Percentiles rank a stretch among this genome's conserved stretches.
Evolutionary conservation across 1,284 basidiomycete species (phyloP).

Genomic region (Malassezia furfur): DNA sequence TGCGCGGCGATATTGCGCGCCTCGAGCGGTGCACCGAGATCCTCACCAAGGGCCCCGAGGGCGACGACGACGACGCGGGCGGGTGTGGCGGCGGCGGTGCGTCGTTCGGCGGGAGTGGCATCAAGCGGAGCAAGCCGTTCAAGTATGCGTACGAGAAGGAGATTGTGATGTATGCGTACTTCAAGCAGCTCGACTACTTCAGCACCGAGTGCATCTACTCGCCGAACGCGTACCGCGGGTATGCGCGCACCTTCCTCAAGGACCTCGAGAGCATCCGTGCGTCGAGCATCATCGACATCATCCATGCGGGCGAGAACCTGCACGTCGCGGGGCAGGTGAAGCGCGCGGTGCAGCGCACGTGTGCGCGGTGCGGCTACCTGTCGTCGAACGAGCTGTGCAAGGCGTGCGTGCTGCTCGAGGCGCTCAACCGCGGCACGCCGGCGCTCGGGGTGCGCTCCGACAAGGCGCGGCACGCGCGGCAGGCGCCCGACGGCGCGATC

Average conservation of each 20-base stretch:
- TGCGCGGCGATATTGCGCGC: slow-evolving; percentile 91
- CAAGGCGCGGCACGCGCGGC: slow-evolving; percentile 25
- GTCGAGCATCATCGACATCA: slow-evolving; percentile 91
- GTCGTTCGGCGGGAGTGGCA: slow-evolving; percentile 58
- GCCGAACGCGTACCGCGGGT: slow-evolving; percentile 84
- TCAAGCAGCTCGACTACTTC: slow-evolving; percentile 90
- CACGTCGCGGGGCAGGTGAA: slow-evolving; percentile 34
- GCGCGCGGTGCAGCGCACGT: slow-evolving; percentile 33
- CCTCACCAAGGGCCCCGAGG: slow-evolving; percentile 51
- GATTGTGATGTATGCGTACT: slow-evolving; percentile 96
- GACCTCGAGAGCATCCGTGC: slow-evolving; percentile 88
- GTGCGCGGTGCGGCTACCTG: slow-evolving; percentile 45
- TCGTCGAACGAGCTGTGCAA: slow-evolving; percentile 45
- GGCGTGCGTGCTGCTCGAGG: slow-evolving; percentile 46
- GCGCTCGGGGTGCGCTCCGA: slow-evolving; percentile 38
- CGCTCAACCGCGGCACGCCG: slow-evolving; percentile 40
- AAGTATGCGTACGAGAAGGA: slow-evolving; percentile 98
- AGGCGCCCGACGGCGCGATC: slow-evolving; percentile 10
- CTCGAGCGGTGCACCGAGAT: slow-evolving; percentile 87
- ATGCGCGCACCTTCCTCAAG: slow-evolving; percentile 86
- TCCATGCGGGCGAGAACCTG: slow-evolving; percentile 52
- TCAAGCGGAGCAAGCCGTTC: slow-evolving; percentile 94
- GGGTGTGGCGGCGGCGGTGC: slow-evolving; percentile 23
- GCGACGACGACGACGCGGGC: slow-evolving; percentile 47
- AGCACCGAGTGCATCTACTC: slow-evolving; percentile 99